Evolutionary conservation across 2,329 filamentous ascomycete species (phyloP).

Genomic region (Clonostachys solani): DNA sequence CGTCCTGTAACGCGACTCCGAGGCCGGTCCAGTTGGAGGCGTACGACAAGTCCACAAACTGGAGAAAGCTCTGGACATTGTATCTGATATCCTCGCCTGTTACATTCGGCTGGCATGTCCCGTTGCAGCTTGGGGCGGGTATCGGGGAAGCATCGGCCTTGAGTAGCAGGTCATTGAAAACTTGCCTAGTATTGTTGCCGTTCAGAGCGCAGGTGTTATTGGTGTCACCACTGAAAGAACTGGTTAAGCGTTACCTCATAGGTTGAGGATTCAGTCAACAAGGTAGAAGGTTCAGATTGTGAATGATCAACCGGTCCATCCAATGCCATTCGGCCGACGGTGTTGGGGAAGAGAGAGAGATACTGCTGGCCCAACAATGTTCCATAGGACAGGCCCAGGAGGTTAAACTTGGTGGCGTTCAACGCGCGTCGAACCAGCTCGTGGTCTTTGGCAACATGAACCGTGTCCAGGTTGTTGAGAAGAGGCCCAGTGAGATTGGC

Average conservation of each 20-base stretch:
- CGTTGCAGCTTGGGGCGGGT: slow-evolving; percentile 3
- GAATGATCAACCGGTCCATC: slow-evolving; percentile 18
- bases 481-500: slow-evolving; percentile 12
- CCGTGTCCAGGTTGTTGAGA: slow-evolving; percentile 12
- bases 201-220: slow-evolving; percentile 10
- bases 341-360: slow-evolving; percentile 19
- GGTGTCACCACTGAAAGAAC: slow-evolving; percentile 12
- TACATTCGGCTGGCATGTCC: slow-evolving; percentile 8
- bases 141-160: slow-evolving; percentile 8
- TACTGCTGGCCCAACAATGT: slow-evolving; percentile 24
- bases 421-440: slow-evolving; percentile 13
- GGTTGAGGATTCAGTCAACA: slow-evolving; percentile 6
- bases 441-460: slow-evolving; percentile 13
- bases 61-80: slow-evolving; percentile 5
- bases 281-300: slow-evolving; percentile 6
- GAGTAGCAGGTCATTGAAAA: slow-evolving; percentile 8
- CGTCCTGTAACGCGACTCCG: slow-evolving; percentile 6
- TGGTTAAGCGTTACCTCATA: slow-evolving; percentile 11
- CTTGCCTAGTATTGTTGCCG: slow-evolving; percentile 1
- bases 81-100: slow-evolving; percentile 14
- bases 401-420: slow-evolving; percentile 15
- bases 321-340: slow-evolving; percentile 16
- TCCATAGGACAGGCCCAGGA: slow-evolving; percentile 29
- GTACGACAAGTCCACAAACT: slow-evolving; percentile 5
- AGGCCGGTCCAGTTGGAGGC: slow-evolving; percentile 8